Evolutionary conservation across 257 asterid species (phyloP), one percentile per base, ranked within the genome.

Genomic region (Scutellaria baicalensis): DNA sequence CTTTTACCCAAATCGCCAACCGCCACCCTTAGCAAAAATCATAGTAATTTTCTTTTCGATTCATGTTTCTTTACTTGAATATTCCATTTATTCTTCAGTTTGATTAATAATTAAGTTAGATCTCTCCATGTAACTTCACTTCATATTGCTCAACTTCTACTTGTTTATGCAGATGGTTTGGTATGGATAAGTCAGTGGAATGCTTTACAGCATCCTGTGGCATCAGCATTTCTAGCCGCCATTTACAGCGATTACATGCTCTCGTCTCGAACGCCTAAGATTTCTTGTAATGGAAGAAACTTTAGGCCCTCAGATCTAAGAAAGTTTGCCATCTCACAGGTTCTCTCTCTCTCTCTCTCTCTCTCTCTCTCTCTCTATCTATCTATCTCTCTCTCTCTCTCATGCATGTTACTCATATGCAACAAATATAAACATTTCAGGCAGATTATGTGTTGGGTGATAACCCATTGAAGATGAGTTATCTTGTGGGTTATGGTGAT

Each of bases 171-270:
- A 93, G 99, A 81, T 64, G 99, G 99, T 70, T 79, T 93, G 45
- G 77, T 91, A 57, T 93, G 99, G 97, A 70, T 93, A 50, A 88
- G 87, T 64, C 82, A 91, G 58, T 91, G 99, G 99, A 91, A 93
- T 18, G 79, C 97, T 16, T 81, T 93, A 73, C 99, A 93, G 80
- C 99, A 93, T 49, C 96, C 99, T 0, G 96, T 91, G 58, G 96
- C 97, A 20, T 87, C 97, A 3, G 95, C 96, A 1, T 91, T 93
- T 80, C 73, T 93, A 71, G 99, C 97, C 0, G 82, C 79, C 21
- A 40, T 93, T 40, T 93, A 86, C 84, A 89, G 97, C 18, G 96
- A 91, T 79, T 93, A 91, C 84, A 93, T 93, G 99, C 92, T 84
- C 45, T 69, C 99, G 12, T 89, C 99, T 68, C 84, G 90, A 59